Base-by-base conservation (phyloP, 768 basidiomycete species). In the Suillus plorans region DNA sequence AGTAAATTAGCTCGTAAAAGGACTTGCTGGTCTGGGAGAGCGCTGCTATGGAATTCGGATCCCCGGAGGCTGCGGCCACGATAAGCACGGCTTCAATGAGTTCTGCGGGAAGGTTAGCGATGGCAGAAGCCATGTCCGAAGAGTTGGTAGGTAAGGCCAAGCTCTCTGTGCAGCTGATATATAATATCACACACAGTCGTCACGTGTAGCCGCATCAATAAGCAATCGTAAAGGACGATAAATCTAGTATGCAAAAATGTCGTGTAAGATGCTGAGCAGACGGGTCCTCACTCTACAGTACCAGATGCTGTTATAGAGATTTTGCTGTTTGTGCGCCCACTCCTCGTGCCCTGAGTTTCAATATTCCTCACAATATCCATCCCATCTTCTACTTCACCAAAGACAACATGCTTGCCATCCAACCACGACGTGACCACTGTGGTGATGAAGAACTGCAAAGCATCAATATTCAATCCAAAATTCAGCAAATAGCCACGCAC, bases 361-460 rank as follows among this genome's bases (percentile, higher is more conserved):
- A 84, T 76, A 18, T 66, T 69, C 66, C 73, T 79, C 67, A 85
- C 77, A 58, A 82, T 57, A 9, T 80, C 72, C 74, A 82, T 75
- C 25, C 81, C 82, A 22, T 78, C 74, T 6, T 78, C 73, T 66
- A 84, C 80, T 67, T 83, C 83, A 9, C 83, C 83, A 56, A 84
- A 83, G 42, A 83, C 82, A 66, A 82, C 78, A 44, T 80, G 80
- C 58, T 72, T 82, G 39, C 74, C 78, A 64, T 80, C 77, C 31
- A 80, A 76, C 86, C 91, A 92, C 25, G 84, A 78, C n/a, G 90
- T 89, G 28, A 81, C 71, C 25, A 84, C 85, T 25, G 91, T 91
- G 34, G 91, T 93, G 72, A 93, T 84, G 77, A 92, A 92, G 80
- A 91, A 92, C 86, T 89, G 60, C 5, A 36, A 18, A 28, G 14